Percentiles rank a stretch among this genome's conserved stretches.
Conservation (phyloP, 2,329 filamentous ascomycete genomes). For the Alternaria panax region DNA sequence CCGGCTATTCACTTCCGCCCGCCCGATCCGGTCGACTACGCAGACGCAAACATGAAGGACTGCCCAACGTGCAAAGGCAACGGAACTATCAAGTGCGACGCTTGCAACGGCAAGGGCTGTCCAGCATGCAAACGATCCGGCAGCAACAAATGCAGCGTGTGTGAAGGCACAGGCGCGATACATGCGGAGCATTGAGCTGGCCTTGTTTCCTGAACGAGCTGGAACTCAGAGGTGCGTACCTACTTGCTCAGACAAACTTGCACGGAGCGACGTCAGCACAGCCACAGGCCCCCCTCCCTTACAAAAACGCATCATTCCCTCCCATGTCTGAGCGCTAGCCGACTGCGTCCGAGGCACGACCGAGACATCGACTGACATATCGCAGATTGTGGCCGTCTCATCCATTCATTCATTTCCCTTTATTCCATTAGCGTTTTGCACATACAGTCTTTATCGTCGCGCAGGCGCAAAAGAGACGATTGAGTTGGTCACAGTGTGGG, state of each 20-base stretch:
- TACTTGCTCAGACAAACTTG: background rate
- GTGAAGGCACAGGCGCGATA: constrained; percentile 46
- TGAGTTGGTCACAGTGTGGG: constrained; percentile 12
- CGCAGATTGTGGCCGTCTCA: constrained; percentile 15
- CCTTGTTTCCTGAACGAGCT: background rate
- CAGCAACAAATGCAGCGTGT: constrained; percentile 39
- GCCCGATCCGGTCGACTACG: constrained; percentile 12
- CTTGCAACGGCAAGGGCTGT: constrained; percentile 42
- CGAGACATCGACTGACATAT: constrained; percentile 15
- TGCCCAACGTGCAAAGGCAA: constrained; percentile 46
- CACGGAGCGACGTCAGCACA: background rate
- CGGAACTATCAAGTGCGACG: constrained; percentile 44
- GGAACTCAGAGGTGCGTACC: constrained; percentile 4
- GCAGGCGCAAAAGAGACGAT: constrained; percentile 21
- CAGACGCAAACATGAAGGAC: constrained; percentile 35
- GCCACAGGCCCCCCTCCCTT: constrained; percentile 6
- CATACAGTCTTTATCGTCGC: constrained; percentile 19
- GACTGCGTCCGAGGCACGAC: constrained; percentile 5
- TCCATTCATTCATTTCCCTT: constrained; percentile 17
- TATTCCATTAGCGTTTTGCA: constrained; percentile 6
- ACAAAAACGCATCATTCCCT: constrained; percentile 2
- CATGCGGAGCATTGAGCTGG: constrained; percentile 35
- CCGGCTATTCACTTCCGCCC: constrained; percentile 18
- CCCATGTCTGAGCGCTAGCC: constrained; percentile 8
- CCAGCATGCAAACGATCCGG: constrained; percentile 39